Base-by-base conservation (phyloP, 1,284 basidiomycete genomes). In the Ustilago lituana region DNA sequence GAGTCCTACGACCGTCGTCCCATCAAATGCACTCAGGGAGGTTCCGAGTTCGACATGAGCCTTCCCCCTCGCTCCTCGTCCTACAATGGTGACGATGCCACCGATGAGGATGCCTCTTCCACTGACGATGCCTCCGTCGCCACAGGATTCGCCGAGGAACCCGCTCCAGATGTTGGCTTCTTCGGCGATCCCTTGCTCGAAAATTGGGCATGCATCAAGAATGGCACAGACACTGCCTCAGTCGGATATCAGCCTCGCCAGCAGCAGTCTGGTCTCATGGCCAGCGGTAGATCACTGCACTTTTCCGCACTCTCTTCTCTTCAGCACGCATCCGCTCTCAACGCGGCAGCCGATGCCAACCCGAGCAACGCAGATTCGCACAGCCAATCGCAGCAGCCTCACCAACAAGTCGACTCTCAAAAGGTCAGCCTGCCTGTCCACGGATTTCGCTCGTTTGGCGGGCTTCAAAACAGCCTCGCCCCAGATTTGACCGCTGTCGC, bases 361-460 rank as follows among this genome's bases (percentile, higher is more conserved):
- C 7, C 33, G 23, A 19, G 15, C 53, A 33, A 17, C 45, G 12
- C 33, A 37, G 24, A 44, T 14, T 10, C 48, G n/a, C n/a, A n/a
- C n/a, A n/a, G n/a, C n/a, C n/a, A n/a, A n/a, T n/a, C n/a, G n/a
- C n/a, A n/a, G n/a, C n/a, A n/a, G n/a, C n/a, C n/a, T 4, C 32
- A 65, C 22, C 43, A 31, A 26, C 32, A 29, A 19, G n/a, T 27
- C 15, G 9, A 39, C 3, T 55, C 56, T 17, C 60, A 69, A 32
- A 66, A 67, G 26, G 64, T 70, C 40, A 65, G 61, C 50, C 31
- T 76, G 29, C 72, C 74, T 8, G 68, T 72, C 3, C 74, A 76
- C 43, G 72, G 72, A 40, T 71, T 76, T 45, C 72, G 69, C 36
- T 76, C 74, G n/a, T 74, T 76, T 37, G 74, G 74, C 15, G 72